Evolutionary conservation across 305 asterid genomes (phyloP).

Genomic region (Withania somnifera): DNA sequence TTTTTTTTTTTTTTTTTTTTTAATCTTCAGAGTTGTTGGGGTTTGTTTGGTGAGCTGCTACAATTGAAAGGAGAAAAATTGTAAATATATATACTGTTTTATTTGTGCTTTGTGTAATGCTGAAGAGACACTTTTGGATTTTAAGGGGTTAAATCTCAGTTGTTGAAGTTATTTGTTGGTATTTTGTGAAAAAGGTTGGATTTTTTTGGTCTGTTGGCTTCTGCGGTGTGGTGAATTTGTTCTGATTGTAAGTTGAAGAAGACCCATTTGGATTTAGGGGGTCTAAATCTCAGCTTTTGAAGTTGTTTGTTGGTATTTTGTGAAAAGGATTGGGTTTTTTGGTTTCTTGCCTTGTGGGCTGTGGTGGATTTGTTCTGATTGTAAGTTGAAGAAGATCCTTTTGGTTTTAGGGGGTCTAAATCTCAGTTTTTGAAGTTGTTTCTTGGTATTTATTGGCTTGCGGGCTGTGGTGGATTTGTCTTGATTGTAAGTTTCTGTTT

Average conservation of each 20-base stretch:
- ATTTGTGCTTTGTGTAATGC: background rate
- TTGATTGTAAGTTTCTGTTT: slow-evolving; percentile 11
- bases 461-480: slow-evolving; percentile 8
- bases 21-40: slow-evolving; percentile 15
- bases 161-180: slow-evolving; percentile 10
- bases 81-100: slow-evolving; percentile 1
- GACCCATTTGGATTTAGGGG: slow-evolving; percentile 3
- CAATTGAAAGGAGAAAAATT: background rate
- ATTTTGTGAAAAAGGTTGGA: slow-evolving; percentile 11
- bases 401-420: background rate
- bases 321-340: slow-evolving; percentile 4
- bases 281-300: slow-evolving; percentile 10
- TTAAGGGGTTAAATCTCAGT: slow-evolving; percentile 5
- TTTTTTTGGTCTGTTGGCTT: too few relatives aligned
- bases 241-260: too few relatives aligned
- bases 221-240: too few relatives aligned
- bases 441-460: slow-evolving; percentile 1
- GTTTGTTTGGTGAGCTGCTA: slow-evolving; percentile 9
- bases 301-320: slow-evolving; percentile 10
- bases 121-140: slow-evolving; percentile 5
- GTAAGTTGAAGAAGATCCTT: slow-evolving; percentile 3
- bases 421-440: slow-evolving; percentile 15
- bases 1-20: too few relatives aligned
- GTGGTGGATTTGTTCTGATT: slow-evolving; percentile 6
- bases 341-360: slow-evolving; percentile 1